Percentiles rank a stretch among this genome's conserved stretches.
Evolutionary conservation across 768 basidiomycete species (phyloP).

Genomic region (Coprinopsis cinerea): DNA sequence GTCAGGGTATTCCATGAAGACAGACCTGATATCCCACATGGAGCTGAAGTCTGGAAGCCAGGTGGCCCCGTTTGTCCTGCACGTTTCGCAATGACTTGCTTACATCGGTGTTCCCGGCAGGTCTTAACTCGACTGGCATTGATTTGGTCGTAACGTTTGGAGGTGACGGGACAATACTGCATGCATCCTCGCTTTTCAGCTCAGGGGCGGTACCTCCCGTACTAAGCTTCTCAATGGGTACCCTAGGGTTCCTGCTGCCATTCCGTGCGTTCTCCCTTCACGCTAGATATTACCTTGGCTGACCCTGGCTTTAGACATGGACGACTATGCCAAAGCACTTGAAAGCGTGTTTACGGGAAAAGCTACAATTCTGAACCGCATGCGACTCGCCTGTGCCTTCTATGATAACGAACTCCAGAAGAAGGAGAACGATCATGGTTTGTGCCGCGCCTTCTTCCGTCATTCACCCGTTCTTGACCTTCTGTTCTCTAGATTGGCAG

Average conservation of each 20-base stretch:
- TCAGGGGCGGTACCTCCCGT: conserved; percentile 90
- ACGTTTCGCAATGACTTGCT: conserved; percentile 2
- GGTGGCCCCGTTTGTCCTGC: conserved; percentile 26
- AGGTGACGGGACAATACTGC: conserved; percentile 92
- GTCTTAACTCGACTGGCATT: conserved; percentile 53
- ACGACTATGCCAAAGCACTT: conserved; percentile 76
- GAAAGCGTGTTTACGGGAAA: conserved; percentile 75
- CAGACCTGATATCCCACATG: conserved; percentile 57
- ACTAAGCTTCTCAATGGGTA: conserved; percentile 88
- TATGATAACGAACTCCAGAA: conserved; percentile 54
- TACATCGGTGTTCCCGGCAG: conserved; percentile 21
- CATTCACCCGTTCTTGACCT: not conserved
- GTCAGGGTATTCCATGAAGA: conserved; percentile 65
- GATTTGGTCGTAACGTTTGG: conserved; percentile 89
- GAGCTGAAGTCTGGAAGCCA: conserved; percentile 61
- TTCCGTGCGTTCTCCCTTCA: conserved; percentile 61
- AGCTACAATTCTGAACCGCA: conserved; percentile 78
- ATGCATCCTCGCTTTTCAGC: conserved; percentile 88
- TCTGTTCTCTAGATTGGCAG: conserved; percentile 59
- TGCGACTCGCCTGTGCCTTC: conserved; percentile 84
- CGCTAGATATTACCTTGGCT: conserved; percentile 1
- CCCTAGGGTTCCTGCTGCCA: conserved; percentile 87
- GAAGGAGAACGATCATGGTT: conserved; percentile 58
- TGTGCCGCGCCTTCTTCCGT: conserved; percentile 13
- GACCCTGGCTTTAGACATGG: conserved; percentile 61